A percentile compares a stretch with the other conserved stretches of the same genome.
These are phyloP conservation scores for Ciborinia camelliae DNA, from an alignment of 2,329 filamentous ascomycete species.

Conservation along the genomic window DNA sequence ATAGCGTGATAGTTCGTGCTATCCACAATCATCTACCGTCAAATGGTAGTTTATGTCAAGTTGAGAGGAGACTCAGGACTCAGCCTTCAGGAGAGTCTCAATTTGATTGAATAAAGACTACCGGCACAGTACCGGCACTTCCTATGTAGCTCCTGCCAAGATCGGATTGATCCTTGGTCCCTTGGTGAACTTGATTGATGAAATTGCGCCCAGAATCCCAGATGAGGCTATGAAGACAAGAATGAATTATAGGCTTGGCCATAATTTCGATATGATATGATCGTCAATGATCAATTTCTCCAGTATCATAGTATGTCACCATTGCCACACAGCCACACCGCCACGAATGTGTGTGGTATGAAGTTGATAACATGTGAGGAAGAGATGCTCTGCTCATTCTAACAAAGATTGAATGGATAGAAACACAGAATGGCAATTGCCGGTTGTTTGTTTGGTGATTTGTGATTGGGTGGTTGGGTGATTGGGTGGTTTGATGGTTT, in stretches of 20 bases:
- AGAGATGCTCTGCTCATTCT: no score
- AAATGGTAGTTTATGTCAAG: not conserved
- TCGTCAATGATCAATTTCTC: conserved; percentile 6
- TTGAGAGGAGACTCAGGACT: no score
- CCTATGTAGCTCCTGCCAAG: not conserved
- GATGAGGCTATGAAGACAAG: not conserved
- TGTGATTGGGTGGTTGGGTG: no score
- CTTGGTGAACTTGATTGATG: not conserved
- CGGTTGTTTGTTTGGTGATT: no score
- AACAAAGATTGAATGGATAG: no score
- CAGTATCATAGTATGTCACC: not conserved
- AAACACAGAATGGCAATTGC: no score
- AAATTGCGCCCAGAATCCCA: not conserved
- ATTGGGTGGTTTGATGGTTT: not conserved
- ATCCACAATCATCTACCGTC: not conserved
- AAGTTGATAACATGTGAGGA: not conserved
- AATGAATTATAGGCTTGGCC: not conserved
- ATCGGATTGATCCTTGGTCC: not conserved
- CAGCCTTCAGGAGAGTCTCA: no score
- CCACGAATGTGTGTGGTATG: not conserved
- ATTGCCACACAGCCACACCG: not conserved
- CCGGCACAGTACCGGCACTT: no score
- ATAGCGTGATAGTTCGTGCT: not conserved
- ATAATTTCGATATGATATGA: not conserved
- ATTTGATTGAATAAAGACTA: not conserved